Percentiles rank a stretch among this genome's conserved stretches.
phyloP scores from a whole-genome alignment of 352 stramenopile genomes.

The Pythium folliculosum region DNA sequence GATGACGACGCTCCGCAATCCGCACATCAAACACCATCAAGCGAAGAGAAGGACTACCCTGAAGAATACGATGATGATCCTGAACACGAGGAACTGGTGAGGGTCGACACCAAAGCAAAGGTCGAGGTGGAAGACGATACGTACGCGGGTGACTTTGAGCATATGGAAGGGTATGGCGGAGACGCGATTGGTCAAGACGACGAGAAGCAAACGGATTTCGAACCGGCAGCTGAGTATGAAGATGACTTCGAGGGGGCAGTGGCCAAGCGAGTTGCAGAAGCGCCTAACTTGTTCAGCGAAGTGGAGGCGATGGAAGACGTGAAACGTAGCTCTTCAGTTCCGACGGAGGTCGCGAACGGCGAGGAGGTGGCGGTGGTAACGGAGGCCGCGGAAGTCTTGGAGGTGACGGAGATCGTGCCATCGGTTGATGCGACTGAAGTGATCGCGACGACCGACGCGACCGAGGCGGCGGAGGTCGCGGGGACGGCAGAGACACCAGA shows the following conservation, averaged over 20 bases:
- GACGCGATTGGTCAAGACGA: background rate
- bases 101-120: background rate
- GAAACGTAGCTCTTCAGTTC: background rate
- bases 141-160: constrained; percentile 5
- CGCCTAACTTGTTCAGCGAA: background rate
- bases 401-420: too few relatives aligned
- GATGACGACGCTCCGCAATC: background rate
- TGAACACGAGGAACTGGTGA: background rate
- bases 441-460: too few relatives aligned
- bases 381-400: too few relatives aligned
- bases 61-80: constrained; percentile 1
- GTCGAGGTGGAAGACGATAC: background rate
- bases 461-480: too few relatives aligned
- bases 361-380: too few relatives aligned
- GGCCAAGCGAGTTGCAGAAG: background rate
- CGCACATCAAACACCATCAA: background rate
- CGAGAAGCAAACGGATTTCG: background rate
- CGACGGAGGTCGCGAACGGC: too few relatives aligned
- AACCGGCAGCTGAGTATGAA: background rate
- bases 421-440: too few relatives aligned
- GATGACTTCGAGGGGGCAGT: constrained; percentile 3
- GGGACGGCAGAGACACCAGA: too few relatives aligned
- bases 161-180: background rate
- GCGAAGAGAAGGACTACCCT: background rate
- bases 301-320: background rate